phyloP scores from a whole-genome alignment of 768 basidiomycete species.

The Russula sp. region DNA sequence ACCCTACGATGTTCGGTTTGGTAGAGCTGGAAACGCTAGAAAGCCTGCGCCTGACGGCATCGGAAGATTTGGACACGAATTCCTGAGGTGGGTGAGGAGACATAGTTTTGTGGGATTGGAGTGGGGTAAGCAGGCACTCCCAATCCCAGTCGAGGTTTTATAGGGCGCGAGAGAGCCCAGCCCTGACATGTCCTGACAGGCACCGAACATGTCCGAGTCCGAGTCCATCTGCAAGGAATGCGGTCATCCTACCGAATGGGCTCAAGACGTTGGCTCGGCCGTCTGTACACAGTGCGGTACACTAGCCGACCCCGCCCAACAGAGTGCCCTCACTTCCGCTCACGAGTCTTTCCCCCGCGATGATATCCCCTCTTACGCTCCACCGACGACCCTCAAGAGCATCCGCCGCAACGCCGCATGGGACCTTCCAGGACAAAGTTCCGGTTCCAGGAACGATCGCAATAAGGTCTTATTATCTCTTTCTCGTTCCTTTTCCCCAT shows the following conservation, averaged over 20 bases:
- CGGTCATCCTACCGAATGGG: conserved; percentile 27
- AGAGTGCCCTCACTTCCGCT: conserved; percentile 55
- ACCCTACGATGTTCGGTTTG: conserved; percentile 55
- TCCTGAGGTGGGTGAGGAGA: conserved; percentile 33
- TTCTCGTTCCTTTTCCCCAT: conserved; percentile 23
- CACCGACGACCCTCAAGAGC: conserved; percentile 44
- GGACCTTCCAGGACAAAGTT: conserved; percentile 63
- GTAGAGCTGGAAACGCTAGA: conserved; percentile 49
- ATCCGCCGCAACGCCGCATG: conserved; percentile 52
- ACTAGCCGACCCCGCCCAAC: conserved; percentile 56
- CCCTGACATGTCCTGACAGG: background rate
- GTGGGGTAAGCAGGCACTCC: background rate
- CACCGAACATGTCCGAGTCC: conserved; percentile 14
- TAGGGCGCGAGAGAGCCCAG: background rate
- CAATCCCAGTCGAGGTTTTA: conserved; percentile 1
- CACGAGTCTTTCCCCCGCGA: conserved; percentile 38
- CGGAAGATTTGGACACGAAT: conserved; percentile 65
- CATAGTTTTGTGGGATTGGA: conserved; percentile 4
- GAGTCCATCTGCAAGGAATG: conserved; percentile 20
- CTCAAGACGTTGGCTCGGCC: conserved; percentile 31
- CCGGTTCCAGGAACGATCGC: conserved; percentile 59
- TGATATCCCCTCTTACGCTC: conserved; percentile 32
- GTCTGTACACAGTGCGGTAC: conserved; percentile 73
- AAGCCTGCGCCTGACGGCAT: conserved; percentile 63
- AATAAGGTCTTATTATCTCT: conserved; percentile 53